These are phyloP conservation scores for Microdochium paspali DNA, from an alignment of 2,329 filamentous ascomycete species.

Conservation along the genomic window DNA sequence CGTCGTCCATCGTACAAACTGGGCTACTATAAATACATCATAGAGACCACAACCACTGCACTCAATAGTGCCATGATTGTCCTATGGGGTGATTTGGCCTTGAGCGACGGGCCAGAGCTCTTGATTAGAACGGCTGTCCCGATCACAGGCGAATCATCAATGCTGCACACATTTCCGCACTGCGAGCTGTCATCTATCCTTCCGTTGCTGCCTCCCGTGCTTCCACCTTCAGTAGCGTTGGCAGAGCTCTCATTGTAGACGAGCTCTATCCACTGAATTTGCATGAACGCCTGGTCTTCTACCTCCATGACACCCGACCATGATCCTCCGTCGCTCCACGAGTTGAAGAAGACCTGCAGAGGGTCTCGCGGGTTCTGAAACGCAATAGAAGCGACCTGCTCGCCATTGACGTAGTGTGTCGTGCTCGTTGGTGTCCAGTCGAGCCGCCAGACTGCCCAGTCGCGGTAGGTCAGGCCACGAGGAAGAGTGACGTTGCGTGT, in stretches of 20 bases:
- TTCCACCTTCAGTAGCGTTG: slow-evolving; percentile 5
- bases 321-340: slow-evolving; percentile 50
- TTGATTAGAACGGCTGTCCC: slow-evolving; percentile 28
- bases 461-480: slow-evolving; percentile 31
- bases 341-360: slow-evolving; percentile 45
- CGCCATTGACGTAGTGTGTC: slow-evolving; percentile 46
- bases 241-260: slow-evolving; percentile 36
- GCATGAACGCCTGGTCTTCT: slow-evolving; percentile 38
- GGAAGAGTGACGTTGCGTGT: slow-evolving; percentile 39
- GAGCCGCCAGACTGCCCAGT: slow-evolving; percentile 49
- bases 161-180: slow-evolving; percentile 21
- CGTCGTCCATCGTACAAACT: no score
- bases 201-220: slow-evolving; percentile 2
- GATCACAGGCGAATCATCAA: slow-evolving; percentile 21
- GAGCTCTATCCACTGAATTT: slow-evolving; percentile 55
- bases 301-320: slow-evolving; percentile 52
- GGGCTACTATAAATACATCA: neutral
- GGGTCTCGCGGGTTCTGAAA: slow-evolving; percentile 46
- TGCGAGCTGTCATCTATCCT: slow-evolving; percentile 8
- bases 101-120: neutral
- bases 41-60: neutral
- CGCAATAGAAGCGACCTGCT: slow-evolving; percentile 38
- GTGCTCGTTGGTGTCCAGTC: slow-evolving; percentile 47
- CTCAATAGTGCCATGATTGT: neutral
- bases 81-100: neutral